Evolutionary conservation across 2,329 filamentous ascomycete genomes (phyloP).

Genomic region (Thelonectria discophora): DNA sequence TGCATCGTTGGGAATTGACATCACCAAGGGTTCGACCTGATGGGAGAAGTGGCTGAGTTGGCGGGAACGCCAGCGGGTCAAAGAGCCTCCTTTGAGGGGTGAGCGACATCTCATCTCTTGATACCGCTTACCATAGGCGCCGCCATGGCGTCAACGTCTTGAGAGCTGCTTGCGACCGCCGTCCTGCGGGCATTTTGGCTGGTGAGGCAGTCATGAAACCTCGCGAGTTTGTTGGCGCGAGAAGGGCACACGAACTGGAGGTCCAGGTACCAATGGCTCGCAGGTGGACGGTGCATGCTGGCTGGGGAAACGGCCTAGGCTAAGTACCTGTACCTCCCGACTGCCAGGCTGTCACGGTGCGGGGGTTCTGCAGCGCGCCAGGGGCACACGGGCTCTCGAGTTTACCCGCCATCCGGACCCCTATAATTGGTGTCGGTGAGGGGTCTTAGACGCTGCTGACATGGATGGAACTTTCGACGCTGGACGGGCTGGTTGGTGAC

Average conservation of each 20-base stretch:
- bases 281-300: neutral
- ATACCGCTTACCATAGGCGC: neutral
- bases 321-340: neutral
- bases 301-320: neutral
- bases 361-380: slow-evolving; percentile 7
- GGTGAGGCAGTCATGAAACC: slow-evolving; percentile 8
- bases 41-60: slow-evolving; percentile 1
- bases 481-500: neutral
- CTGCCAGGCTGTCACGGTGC: slow-evolving; percentile 6
- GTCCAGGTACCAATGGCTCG: neutral
- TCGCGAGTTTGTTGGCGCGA: neutral
- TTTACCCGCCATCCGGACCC: neutral
- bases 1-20: slow-evolving; percentile 10
- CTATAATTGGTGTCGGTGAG: slow-evolving; percentile 14
- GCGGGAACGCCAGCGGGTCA: neutral
- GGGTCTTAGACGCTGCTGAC: neutral
- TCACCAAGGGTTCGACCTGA: neutral
- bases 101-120: neutral
- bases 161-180: neutral
- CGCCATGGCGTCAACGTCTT: neutral
- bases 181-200: neutral
- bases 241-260: neutral
- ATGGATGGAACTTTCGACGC: neutral
- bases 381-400: slow-evolving; percentile 1
- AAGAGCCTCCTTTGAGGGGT: neutral